Evolutionary conservation across 1,284 basidiomycete species (phyloP), one percentile per base, ranked within the genome.

Genomic region (Sanghuangporus baumii): DNA sequence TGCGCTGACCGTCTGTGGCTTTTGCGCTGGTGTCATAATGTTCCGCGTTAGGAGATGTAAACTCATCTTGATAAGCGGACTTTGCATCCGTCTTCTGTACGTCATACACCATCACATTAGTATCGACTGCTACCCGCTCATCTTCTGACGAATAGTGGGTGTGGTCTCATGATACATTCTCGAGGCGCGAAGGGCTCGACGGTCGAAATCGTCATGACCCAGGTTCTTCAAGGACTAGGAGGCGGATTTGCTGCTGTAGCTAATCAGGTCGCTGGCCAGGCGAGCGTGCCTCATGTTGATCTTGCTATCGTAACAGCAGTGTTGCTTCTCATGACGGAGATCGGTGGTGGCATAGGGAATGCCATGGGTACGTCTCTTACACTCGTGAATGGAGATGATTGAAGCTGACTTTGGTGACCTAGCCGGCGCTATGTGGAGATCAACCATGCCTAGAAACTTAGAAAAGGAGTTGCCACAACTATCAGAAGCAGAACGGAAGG

Each of bases 261-360:
- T 7, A 78, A 83, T 4, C 89, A 90, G 72, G 88, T 93, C 61
- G 87, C 84, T 43, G 87, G 91, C 0, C 93, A 95, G 73, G 91
- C 89, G 2, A 79, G 85, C 9, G 91, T 93, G 1, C 78, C 85
- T 0, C 91, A 92, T 70, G 73, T 76, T 34, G 91, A 94, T 68
- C 86, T 94, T 20, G 93, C 91, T 0, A 86, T 88, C 67, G 88
- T 89, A 59, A 94, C 89, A 4, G 93, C 93, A 0, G 79, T 94
- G 66, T 85, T 94, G 14, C 78, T 94, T 38, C 80, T 95, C 43
- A 81, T 91, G 68, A 88, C 89, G 9, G 91, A 94, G 72, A 86
- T 92, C 65, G 91, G 91, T 52, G 86, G 86, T 18, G 83, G 84
- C 0, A 79, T 90, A 18, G 89, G 91, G n/a, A 81, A 78, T 31